phyloP scores from a whole-genome alignment of 2,329 filamentous ascomycete species.

The Penicillium nordicum region DNA sequence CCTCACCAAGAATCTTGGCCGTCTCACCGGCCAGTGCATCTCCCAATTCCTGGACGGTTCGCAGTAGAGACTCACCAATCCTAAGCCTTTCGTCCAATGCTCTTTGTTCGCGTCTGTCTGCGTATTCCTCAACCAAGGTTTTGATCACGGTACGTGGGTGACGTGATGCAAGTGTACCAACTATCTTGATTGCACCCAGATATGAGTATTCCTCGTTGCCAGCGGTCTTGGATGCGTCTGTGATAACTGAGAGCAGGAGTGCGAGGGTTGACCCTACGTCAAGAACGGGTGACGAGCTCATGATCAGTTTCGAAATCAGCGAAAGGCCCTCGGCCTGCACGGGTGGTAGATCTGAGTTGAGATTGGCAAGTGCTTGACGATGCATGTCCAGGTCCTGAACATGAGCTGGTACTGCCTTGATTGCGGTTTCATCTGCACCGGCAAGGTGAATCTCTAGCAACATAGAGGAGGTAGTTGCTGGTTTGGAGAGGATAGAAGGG shows the following conservation, averaged over 20 bases:
- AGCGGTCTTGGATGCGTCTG: conserved; percentile 30
- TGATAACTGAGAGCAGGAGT: conserved; percentile 40
- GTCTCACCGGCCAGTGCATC: conserved; percentile 37
- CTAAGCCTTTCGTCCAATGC: conserved; percentile 41
- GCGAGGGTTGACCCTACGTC: conserved; percentile 44
- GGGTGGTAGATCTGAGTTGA: conserved; percentile 41
- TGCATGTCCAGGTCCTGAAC: conserved; percentile 40
- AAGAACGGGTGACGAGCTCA: conserved; percentile 41
- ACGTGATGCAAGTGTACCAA: conserved; percentile 39
- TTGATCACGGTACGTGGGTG: conserved; percentile 43
- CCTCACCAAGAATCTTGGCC: conserved; percentile 38
- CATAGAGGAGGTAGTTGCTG: conserved; percentile 42
- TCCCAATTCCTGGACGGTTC: conserved; percentile 42
- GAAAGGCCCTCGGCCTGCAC: conserved; percentile 46
- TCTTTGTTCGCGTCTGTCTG: conserved; percentile 36
- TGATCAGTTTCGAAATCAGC: conserved; percentile 38
- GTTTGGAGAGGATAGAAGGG: conserved; percentile 32
- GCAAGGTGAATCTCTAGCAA: conserved; percentile 42
- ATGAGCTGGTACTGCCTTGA: conserved; percentile 23
- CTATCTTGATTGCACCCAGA: conserved; percentile 42
- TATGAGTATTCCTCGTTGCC: conserved; percentile 44
- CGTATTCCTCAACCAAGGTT: conserved; percentile 40
- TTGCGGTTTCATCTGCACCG: conserved; percentile 22
- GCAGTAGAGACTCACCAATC: conserved; percentile 42
- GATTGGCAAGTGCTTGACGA: conserved; percentile 40